Evolutionary conservation across 1,284 basidiomycete species (phyloP), one percentile per base, ranked within the genome.

Genomic region (Sanghuangporus baumii): DNA sequence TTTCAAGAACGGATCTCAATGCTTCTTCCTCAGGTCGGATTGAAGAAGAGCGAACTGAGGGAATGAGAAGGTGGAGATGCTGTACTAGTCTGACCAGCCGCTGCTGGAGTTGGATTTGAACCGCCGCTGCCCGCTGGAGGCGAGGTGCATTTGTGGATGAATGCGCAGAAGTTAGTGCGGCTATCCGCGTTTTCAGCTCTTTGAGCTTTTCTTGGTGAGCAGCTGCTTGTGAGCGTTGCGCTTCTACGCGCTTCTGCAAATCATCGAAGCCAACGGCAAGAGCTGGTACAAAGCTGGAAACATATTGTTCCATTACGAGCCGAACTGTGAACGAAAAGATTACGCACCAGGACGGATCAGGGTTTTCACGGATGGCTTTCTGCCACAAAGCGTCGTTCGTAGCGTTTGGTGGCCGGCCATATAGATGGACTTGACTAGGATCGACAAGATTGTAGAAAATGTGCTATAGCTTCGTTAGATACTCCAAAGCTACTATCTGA

Each of bases 391-490:
- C 79, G 47, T 94, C 91, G 65, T 92, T 89, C 6, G 79, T 83
- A 2, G 88, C 88, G 67, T 89, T 91, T 4, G 78, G 71, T 6
- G 93, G 93, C 36, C 91, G 83, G 5, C 85, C 88, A 68, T 93
- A 95, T 61, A 86, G 70, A 34, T 78, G 78, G 2, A 90, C 82
- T 67, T 89, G 83, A 2, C 78, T 78, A 0, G 91, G 88, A 66
- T 92, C 89, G 6, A 95, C 93, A 3, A 93, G 78, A 69, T 95
- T 95, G 73, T 94, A 94, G 71, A 93, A 95, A 68, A 85, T 87
- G 72, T 93, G 83, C 88, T 92, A 65, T 16, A 31, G 52, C 43
- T 20, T 52, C 7, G 57, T 46, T 18, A 57, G 8, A 23, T 9
- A 40, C 54, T 48, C 2, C 9, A 65, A n/a, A 57, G 14, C 31